A percentile compares a stretch with the other conserved stretches of the same genome.
phyloP scores from a whole-genome alignment of 129 eudicot genomes.

The Flaveria linearis region DNA sequence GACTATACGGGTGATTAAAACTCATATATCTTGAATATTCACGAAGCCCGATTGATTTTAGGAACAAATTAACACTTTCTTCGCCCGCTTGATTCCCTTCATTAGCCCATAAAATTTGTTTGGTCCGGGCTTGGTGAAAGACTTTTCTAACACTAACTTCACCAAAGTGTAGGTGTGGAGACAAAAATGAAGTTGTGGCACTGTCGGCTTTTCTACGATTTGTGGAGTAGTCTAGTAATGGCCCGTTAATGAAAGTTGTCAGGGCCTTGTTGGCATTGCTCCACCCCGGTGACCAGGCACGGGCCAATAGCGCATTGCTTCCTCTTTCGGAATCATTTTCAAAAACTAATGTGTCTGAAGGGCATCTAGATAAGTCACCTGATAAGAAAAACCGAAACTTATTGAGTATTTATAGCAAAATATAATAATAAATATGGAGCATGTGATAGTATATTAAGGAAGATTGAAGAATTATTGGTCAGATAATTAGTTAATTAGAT shows the following conservation, averaged over 20 bases:
- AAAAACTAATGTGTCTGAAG: conserved; percentile 62
- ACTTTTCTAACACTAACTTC: conserved; percentile 94
- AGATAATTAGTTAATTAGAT: neutral
- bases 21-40: conserved; percentile 95
- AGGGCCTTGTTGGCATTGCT: conserved; percentile 90
- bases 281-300: conserved; percentile 99
- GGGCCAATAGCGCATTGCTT: conserved; percentile 93
- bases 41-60: conserved; percentile 87
- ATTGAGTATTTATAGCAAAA: neutral
- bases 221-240: conserved; percentile 71
- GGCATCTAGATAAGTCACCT: conserved; percentile 83
- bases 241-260: conserved; percentile 75
- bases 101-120: conserved; percentile 86
- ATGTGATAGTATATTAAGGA: neutral
- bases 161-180: conserved; percentile 95
- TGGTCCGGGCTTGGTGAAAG: conserved; percentile 80
- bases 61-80: conserved; percentile 89
- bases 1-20: conserved; percentile 90
- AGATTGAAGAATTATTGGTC: neutral
- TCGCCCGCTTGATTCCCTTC: conserved; percentile 90
- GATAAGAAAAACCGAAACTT: conserved; percentile 3
- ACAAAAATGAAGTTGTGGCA: conserved; percentile 91
- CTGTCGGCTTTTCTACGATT: conserved; percentile 85
- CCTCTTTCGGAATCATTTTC: conserved; percentile 88
- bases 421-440: neutral